A percentile compares a stretch with the other conserved stretches of the same genome.
Conservation (phyloP, 2,329 filamentous ascomycete genomes). For the Mycogone perniciosa region DNA sequence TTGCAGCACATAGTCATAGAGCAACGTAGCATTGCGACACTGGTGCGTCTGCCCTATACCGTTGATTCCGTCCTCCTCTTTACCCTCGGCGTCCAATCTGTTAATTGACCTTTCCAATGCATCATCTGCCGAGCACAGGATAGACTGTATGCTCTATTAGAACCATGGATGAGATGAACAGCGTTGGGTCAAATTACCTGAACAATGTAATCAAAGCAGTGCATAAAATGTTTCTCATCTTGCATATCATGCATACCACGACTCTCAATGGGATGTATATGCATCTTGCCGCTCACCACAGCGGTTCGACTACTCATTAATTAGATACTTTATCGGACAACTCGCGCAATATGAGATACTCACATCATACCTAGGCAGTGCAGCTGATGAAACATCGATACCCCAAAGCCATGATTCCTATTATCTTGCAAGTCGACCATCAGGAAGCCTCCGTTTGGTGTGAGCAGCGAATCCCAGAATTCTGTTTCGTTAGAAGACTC, state of each 20-base stretch:
- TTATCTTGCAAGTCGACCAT: neutral
- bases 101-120: neutral
- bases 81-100: neutral
- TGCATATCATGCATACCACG: neutral
- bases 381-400: constrained; percentile 5
- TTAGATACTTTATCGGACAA: neutral
- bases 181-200: neutral
- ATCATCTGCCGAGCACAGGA: constrained; percentile 2
- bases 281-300: neutral
- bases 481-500: neutral
- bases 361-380: neutral
- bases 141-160: neutral
- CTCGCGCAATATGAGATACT: neutral
- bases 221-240: neutral
- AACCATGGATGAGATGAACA: neutral
- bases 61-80: neutral
- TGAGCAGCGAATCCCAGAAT: constrained; percentile 3
- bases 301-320: neutral
- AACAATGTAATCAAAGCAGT: constrained; percentile 3
- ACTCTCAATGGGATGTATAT: neutral
- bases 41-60: constrained; percentile 1
- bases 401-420: constrained; percentile 1
- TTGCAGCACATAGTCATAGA: neutral
- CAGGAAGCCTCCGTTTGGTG: constrained; percentile 2
- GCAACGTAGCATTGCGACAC: constrained; percentile 1